These are phyloP conservation scores for Zygosaccharomyces kombuchaensis DNA, from an alignment of 805 yeast species.

Conservation along the genomic window DNA sequence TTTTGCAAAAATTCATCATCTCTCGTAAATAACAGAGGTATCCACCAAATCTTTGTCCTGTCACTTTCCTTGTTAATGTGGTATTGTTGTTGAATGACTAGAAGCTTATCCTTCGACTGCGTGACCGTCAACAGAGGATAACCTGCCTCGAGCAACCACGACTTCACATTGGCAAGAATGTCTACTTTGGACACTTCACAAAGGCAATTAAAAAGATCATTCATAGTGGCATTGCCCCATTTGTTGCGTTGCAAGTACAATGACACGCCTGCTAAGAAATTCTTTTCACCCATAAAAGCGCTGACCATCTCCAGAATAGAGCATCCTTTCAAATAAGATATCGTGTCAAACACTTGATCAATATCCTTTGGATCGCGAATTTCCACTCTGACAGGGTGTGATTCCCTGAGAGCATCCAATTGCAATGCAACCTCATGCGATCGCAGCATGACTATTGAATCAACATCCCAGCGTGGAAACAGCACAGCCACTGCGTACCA, in stretches of 20 bases:
- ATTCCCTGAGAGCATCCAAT: slow-evolving; percentile 54
- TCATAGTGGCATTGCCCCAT: slow-evolving; percentile 68
- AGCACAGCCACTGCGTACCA: slow-evolving; percentile 63
- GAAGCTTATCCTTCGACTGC: slow-evolving; percentile 10
- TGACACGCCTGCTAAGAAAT: slow-evolving; percentile 70
- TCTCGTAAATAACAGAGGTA: slow-evolving; percentile 41
- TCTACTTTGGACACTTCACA: slow-evolving; percentile 60
- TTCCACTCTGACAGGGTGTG: slow-evolving; percentile 81
- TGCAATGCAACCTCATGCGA: slow-evolving; percentile 38
- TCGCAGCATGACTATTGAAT: slow-evolving; percentile 50
- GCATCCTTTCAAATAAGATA: slow-evolving; percentile 78
- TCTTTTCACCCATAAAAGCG: slow-evolving; percentile 60
- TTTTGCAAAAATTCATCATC: slow-evolving; percentile 2
- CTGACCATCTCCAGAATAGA: slow-evolving; percentile 75
- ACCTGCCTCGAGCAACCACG: slow-evolving; percentile 73
- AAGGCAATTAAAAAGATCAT: slow-evolving; percentile 67
- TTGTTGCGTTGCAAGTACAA: slow-evolving; percentile 57
- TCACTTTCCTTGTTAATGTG: not conserved
- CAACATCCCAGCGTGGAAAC: slow-evolving; percentile 79
- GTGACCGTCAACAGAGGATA: slow-evolving; percentile 49
- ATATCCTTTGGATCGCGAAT: slow-evolving; percentile 75
- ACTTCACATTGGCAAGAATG: slow-evolving; percentile 53
- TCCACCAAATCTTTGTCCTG: slow-evolving; percentile 45
- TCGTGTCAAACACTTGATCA: slow-evolving; percentile 76
- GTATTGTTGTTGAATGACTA: not conserved